phyloP scores from a whole-genome alignment of 371 early-diverging fungal genomes.

The Mortierella sp. region DNA sequence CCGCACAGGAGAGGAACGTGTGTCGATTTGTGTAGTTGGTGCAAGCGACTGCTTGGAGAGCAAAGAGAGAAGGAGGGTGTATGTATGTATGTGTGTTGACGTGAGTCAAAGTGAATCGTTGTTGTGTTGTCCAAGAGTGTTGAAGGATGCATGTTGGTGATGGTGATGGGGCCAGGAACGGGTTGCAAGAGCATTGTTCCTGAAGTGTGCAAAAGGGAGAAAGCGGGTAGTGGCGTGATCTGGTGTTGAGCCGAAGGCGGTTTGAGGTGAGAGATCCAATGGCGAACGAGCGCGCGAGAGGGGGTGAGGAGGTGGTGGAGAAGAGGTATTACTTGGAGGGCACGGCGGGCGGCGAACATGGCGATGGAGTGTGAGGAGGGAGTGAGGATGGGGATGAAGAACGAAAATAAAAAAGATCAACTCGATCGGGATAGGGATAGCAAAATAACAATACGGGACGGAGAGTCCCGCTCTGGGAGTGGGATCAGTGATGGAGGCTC shows the following conservation, averaged over 20 bases:
- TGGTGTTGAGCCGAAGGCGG: not conserved
- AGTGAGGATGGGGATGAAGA: constrained; percentile 35
- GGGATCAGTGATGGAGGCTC: not conserved
- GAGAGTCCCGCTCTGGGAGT: not conserved
- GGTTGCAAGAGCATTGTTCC: not conserved
- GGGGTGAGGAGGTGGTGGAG: not conserved
- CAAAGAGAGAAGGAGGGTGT: not conserved
- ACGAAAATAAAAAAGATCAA: constrained; percentile 21
- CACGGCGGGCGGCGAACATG: constrained; percentile 51
- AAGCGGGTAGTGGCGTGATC: not conserved
- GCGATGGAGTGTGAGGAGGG: constrained; percentile 27
- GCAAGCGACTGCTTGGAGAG: not conserved
- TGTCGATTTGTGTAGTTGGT: not conserved
- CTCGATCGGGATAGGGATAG: constrained; percentile 13
- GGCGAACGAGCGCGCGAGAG: not conserved
- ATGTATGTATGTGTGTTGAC: not conserved
- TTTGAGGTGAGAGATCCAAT: not conserved
- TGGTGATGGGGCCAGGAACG: not conserved
- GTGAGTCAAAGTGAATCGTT: not conserved
- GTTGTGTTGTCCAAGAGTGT: not conserved
- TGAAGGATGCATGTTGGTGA: not conserved
- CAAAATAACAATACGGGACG: constrained; percentile 11
- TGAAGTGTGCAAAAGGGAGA: not conserved
- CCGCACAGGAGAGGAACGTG: not conserved
- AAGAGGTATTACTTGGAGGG: constrained; percentile 41